phyloP scores from a whole-genome alignment of 768 basidiomycete genomes.

The Pleurotus djamor region DNA sequence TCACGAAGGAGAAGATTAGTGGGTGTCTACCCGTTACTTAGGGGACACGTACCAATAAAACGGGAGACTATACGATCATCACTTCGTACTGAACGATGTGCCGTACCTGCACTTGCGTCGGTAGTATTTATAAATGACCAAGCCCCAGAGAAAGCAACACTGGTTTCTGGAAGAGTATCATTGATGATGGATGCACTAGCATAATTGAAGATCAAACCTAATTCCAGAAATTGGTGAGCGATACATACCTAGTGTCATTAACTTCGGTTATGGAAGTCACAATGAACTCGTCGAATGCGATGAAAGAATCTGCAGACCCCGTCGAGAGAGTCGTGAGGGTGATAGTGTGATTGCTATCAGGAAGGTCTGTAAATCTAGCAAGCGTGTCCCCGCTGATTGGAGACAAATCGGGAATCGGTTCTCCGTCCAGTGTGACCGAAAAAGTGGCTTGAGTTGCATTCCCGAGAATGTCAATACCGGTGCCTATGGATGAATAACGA shows the following conservation, averaged over 20 bases:
- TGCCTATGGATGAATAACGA: constrained; percentile 39
- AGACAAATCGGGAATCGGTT: constrained; percentile 6
- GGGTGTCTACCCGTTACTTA: too few relatives aligned
- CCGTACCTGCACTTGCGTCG: constrained; percentile 9
- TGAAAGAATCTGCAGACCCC: constrained; percentile 21
- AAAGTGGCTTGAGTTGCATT: constrained; percentile 43
- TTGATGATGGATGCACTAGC: background rate
- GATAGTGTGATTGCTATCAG: constrained; percentile 51
- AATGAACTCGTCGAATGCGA: constrained; percentile 59
- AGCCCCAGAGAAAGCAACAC: constrained; percentile 39
- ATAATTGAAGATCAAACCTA: background rate
- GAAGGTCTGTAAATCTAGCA: constrained; percentile 36
- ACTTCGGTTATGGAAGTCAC: constrained; percentile 41
- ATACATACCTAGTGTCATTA: constrained; percentile 29
- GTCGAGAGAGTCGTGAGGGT: constrained; percentile 45
- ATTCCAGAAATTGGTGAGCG: too few relatives aligned
- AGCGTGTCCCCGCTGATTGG: constrained; percentile 15
- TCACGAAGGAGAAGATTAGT: too few relatives aligned
- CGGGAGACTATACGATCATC: constrained; percentile 42
- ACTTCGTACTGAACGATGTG: constrained; percentile 28
- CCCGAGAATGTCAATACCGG: constrained; percentile 60
- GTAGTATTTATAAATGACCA: constrained; percentile 43
- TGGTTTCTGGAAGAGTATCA: background rate
- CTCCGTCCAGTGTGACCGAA: constrained; percentile 51
- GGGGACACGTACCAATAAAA: constrained; percentile 44